A percentile compares a stretch with the other conserved stretches of the same genome.
Evolutionary conservation across 2,329 filamentous ascomycete species (phyloP).

Genomic region (Emericellopsis atlantica): DNA sequence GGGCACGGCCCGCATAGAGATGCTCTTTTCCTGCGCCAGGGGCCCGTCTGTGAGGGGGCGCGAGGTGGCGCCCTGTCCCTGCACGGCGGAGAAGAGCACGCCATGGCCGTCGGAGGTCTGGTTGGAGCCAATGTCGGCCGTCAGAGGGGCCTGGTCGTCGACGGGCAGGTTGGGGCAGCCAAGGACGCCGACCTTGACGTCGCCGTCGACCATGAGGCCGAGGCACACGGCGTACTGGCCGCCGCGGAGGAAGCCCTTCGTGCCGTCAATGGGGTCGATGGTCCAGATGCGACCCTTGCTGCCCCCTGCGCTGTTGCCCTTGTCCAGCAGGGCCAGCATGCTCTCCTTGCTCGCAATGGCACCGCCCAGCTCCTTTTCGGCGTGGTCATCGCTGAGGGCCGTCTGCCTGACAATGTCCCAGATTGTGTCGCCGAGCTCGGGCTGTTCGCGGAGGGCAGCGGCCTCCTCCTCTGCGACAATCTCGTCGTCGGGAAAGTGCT

Average conservation of each 20-base stretch:
- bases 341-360: slow-evolving; percentile 52
- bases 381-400: slow-evolving; percentile 44
- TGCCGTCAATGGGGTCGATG: slow-evolving; percentile 94
- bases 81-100: slow-evolving; percentile 77
- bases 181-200: slow-evolving; percentile 87
- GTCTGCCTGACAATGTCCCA: slow-evolving; percentile 72
- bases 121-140: slow-evolving; percentile 58
- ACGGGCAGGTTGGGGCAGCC: slow-evolving; percentile 92
- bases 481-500: slow-evolving; percentile 81
- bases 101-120: slow-evolving; percentile 68
- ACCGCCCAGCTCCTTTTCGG: slow-evolving; percentile 55
- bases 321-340: slow-evolving; percentile 56
- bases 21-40: slow-evolving; percentile 43
- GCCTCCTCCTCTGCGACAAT: slow-evolving; percentile 96
- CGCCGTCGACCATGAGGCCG: slow-evolving; percentile 80
- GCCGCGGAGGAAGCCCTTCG: slow-evolving; percentile 90
- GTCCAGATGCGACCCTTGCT: slow-evolving; percentile 77
- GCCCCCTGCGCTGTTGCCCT: slow-evolving; percentile 59
- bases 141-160: slow-evolving; percentile 51
- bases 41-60: slow-evolving; percentile 48
- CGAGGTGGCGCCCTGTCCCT: slow-evolving; percentile 68
- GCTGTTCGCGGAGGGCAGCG: slow-evolving; percentile 60
- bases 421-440: slow-evolving; percentile 52
- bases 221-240: slow-evolving; percentile 96
- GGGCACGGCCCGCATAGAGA: slow-evolving; percentile 66